Base-by-base conservation (phyloP, 331 rosid genomes). In the Acacia pycnantha region DNA sequence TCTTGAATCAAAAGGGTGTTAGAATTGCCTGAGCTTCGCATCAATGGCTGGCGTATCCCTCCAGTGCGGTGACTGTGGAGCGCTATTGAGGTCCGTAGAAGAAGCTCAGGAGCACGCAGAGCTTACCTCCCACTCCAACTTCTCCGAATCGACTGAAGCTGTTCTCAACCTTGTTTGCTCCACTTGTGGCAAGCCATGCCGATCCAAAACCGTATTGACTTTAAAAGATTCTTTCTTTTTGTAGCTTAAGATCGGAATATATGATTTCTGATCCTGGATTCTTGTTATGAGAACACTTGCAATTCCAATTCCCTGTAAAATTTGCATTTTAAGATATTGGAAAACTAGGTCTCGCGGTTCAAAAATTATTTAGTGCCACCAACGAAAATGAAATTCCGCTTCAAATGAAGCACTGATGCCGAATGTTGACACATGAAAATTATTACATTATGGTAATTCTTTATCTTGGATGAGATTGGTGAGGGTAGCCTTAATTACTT, bases 41-140 rank as follows among this genome's bases (percentile, higher is more conserved):
- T 77, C 92, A 47, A 94, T 93, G 99, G 93, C 97, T 53, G 99
- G 98, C 46, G 86, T 92, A 22, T 95, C 98, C 50, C 97, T 95
- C 31, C 64, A 93, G 97, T 95, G 99, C 78, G 98, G 97, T 1
- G 99, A 95, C 79, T 95, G 99, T 26, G 98, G 99, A 0, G 80
- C 92, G 26, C 91, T 95, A 9, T 79, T 95, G 81, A 87, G 87
- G 83, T 93, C 97, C 46, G 93, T 93, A 0, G 90, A 93, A 83
- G 98, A 95, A 89, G 99, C 97, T 19, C 94, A 92, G 86, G 91
- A 93, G 46, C 99, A 93, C 77, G 97, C 98, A 2, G 97, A 95
- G 65, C 97, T 91, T 68, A 93, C 98, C 83, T 88, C 96, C n/a
- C 99, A 95, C 91, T 90, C 97, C 85, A 93, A 91, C 88, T 93